These are phyloP conservation scores for Moricandia moricandioides DNA, from an alignment of 345 rosid genomes.

Conservation along the genomic window DNA sequence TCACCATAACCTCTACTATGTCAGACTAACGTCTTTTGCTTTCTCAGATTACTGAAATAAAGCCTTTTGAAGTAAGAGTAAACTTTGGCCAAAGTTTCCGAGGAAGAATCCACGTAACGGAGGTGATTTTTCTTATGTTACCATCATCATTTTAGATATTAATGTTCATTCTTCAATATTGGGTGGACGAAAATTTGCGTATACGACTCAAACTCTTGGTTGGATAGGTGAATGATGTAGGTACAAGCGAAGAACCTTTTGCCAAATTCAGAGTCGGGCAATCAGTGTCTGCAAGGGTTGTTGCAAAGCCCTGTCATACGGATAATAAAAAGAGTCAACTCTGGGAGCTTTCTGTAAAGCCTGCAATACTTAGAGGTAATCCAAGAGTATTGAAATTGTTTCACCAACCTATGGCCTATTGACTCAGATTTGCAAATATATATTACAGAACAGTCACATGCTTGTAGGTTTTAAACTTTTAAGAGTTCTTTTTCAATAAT, in stretches of 20 bases:
- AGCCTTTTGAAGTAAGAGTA: conserved; percentile 73
- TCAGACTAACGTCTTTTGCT: conserved; percentile 24
- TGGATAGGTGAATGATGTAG: conserved; percentile 58
- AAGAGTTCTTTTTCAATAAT: not conserved
- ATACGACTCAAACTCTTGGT: conserved; percentile 26
- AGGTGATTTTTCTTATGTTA: conserved; percentile 50
- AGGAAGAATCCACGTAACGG: conserved; percentile 88
- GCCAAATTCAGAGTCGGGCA: conserved; percentile 76
- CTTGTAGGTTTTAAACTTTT: conserved; percentile 2
- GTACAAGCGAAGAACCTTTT: conserved; percentile 56
- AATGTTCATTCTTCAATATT: not conserved
- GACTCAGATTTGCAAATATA: not conserved
- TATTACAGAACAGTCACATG: conserved; percentile 4
- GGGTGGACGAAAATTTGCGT: conserved; percentile 2
- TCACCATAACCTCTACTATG: conserved; percentile 12
- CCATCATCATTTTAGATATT: conserved; percentile 19
- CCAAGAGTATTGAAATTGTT: not conserved
- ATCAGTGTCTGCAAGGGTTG: conserved; percentile 68
- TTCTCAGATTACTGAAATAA: conserved; percentile 80
- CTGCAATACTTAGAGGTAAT: conserved; percentile 62
- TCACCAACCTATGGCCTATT: not conserved
- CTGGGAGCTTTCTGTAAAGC: conserved; percentile 93
- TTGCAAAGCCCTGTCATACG: conserved; percentile 54
- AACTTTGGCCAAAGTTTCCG: conserved; percentile 77
- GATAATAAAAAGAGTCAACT: conserved; percentile 49